Conservation (phyloP, 2,329 filamentous ascomycete genomes). For the Trichoderma lentiforme region DNA sequence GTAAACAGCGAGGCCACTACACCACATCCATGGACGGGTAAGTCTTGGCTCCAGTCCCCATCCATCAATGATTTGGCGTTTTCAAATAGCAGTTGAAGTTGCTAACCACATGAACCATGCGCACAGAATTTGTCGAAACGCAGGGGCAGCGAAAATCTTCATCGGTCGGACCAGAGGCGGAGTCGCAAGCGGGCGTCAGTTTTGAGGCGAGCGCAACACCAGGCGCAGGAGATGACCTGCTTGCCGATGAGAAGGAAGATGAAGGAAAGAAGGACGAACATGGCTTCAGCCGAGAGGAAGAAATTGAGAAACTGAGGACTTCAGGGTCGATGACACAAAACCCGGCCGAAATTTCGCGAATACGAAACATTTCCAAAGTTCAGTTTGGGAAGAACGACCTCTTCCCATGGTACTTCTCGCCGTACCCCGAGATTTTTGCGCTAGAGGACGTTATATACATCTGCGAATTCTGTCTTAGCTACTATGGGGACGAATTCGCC, state of each 20-base stretch:
- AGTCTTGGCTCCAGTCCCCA: neutral
- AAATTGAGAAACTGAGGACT: conserved; percentile 93
- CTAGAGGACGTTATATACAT: conserved; percentile 91
- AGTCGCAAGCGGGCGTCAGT: conserved; percentile 43
- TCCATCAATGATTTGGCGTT: neutral
- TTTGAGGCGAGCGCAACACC: conserved; percentile 44
- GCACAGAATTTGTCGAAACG: conserved; percentile 47
- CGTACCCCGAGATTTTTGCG: conserved; percentile 85
- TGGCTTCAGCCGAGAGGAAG: conserved; percentile 75
- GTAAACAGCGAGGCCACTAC: conserved; percentile 52
- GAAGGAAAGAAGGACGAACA: conserved; percentile 47
- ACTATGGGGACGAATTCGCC: conserved; percentile 78
- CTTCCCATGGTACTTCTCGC: conserved; percentile 98
- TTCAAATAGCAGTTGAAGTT: neutral
- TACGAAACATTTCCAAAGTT: conserved; percentile 88
- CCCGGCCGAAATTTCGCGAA: conserved; percentile 91
- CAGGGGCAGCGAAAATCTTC: conserved; percentile 45
- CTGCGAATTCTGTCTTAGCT: conserved; percentile 94
- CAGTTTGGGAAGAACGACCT: conserved; percentile 92
- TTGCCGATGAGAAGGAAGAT: conserved; percentile 50
- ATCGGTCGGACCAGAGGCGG: conserved; percentile 41
- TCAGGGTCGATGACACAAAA: conserved; percentile 99
- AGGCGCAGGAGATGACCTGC: conserved; percentile 49
- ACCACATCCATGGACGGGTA: conserved; percentile 50
- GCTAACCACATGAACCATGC: neutral